Evolutionary conservation across 2,329 filamentous ascomycete species (phyloP).

Genomic region (Hypoxylon sp.): DNA sequence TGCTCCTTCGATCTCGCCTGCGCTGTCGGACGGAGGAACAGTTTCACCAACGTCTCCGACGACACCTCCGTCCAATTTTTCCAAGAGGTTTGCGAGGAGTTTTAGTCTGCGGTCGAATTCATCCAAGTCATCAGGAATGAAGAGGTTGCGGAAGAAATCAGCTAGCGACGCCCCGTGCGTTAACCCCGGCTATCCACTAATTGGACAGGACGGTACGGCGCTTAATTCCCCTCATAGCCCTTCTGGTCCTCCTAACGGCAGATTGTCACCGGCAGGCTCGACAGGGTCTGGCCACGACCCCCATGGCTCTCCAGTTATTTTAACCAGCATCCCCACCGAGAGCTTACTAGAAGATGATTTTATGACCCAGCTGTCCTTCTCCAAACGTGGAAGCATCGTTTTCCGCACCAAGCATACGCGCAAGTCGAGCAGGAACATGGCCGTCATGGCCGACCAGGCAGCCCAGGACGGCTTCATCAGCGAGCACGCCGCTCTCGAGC

Average conservation of each 20-base stretch:
- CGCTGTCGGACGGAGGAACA: slow-evolving; percentile 42
- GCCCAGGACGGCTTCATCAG: slow-evolving; percentile 31
- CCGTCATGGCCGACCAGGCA: slow-evolving; percentile 41
- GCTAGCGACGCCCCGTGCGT: slow-evolving; percentile 30
- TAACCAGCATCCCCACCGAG: slow-evolving; percentile 64
- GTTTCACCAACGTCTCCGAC: slow-evolving; percentile 42
- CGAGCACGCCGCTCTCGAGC: slow-evolving; percentile 12
- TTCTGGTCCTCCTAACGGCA: slow-evolving; percentile 37
- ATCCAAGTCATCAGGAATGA: slow-evolving; percentile 36
- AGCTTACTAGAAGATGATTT: slow-evolving; percentile 66
- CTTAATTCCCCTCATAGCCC: slow-evolving; percentile 38
- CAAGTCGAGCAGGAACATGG: slow-evolving; percentile 31
- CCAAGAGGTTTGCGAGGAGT: slow-evolving; percentile 41
- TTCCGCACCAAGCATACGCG: slow-evolving; percentile 57
- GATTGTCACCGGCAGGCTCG: slow-evolving; percentile 37
- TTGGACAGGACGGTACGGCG: slow-evolving; percentile 27
- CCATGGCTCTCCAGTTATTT: slow-evolving; percentile 59
- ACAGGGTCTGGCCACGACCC: slow-evolving; percentile 43
- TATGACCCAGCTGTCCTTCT: slow-evolving; percentile 65
- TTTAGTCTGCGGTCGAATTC: slow-evolving; percentile 42
- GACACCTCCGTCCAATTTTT: slow-evolving; percentile 43
- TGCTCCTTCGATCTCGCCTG: slow-evolving; percentile 40
- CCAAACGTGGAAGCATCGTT: slow-evolving; percentile 70
- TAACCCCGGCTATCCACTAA: slow-evolving; percentile 31
- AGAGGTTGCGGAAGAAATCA: slow-evolving; percentile 41